Evolutionary conservation across 352 stramenopile genomes (phyloP).

Genomic region (Phytophthora citricola): DNA sequence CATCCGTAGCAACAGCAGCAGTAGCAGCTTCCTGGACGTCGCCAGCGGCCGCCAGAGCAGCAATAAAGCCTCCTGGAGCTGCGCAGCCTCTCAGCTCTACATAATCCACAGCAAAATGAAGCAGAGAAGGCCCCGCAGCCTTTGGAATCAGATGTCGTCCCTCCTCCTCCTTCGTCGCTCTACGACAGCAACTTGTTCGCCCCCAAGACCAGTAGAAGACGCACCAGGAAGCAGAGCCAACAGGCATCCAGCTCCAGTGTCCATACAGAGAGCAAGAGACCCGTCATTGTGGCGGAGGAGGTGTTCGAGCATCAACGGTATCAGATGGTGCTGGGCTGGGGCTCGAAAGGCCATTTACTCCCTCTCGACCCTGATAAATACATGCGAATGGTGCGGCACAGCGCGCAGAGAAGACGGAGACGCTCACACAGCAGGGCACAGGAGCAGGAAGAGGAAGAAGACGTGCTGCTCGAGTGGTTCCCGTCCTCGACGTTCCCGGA

Average conservation of each 20-base stretch:
- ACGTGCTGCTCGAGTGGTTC: conserved; percentile 43
- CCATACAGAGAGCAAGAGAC: conserved; percentile 15
- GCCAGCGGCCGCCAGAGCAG: not conserved
- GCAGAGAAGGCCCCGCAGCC: not conserved
- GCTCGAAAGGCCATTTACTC: conserved; percentile 76
- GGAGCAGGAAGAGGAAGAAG: conserved; percentile 11
- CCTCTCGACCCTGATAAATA: conserved; percentile 78
- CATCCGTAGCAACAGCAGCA: conserved; percentile 22
- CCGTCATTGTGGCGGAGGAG: conserved; percentile 48
- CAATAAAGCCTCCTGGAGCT: conserved; percentile 23
- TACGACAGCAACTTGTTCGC: conserved; percentile 37
- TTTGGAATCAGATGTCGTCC: not conserved
- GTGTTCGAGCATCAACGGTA: conserved; percentile 80
- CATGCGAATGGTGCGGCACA: conserved; percentile 46
- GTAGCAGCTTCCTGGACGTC: conserved; percentile 21
- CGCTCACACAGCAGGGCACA: conserved; percentile 4
- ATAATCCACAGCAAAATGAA: not conserved
- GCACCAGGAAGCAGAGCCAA: conserved; percentile 3
- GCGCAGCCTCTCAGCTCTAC: conserved; percentile 5
- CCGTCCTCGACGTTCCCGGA: conserved; percentile 64
- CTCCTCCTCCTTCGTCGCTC: conserved; percentile 20
- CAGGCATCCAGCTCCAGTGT: not conserved
- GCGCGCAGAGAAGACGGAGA: conserved; percentile 12
- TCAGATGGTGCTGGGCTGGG: conserved; percentile 75
- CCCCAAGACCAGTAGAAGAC: conserved; percentile 12